These are phyloP conservation scores for Rosa rugosa DNA, from an alignment of 306 rosid genomes.

Conservation along the genomic window DNA sequence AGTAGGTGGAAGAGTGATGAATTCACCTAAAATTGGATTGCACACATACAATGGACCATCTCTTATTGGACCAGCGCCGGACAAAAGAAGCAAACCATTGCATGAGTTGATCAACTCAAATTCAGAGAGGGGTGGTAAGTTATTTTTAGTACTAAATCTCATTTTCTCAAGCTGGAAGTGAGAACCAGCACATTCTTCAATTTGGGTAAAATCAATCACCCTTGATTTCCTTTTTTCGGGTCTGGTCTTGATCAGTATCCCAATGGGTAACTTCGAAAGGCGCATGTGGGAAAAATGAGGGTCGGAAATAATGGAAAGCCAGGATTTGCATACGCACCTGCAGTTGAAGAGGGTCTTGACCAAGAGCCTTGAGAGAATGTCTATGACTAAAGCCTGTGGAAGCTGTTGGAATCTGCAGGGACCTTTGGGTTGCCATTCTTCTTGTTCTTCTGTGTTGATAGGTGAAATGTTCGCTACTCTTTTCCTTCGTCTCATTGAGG, in stretches of 20 bases:
- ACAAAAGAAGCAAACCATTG: not conserved
- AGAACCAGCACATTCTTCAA: not conserved
- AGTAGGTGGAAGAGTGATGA: not conserved
- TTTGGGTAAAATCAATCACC: not conserved
- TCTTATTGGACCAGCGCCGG: not conserved
- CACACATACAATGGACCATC: not conserved
- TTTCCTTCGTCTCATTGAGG: not conserved
- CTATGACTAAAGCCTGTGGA: not conserved
- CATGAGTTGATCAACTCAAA: not conserved
- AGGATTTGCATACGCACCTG: constrained; percentile 21
- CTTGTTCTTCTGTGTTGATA: not conserved
- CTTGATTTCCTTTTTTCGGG: not conserved
- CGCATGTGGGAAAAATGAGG: not conserved
- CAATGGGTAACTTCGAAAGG: not conserved
- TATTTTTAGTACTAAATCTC: not conserved
- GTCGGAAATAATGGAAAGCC: constrained; percentile 1
- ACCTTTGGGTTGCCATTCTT: not conserved
- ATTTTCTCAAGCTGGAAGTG: not conserved
- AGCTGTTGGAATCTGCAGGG: not conserved
- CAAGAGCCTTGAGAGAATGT: not conserved
- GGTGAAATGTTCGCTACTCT: not conserved
- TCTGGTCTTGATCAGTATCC: not conserved
- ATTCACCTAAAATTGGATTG: constrained; percentile 10
- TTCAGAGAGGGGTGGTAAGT: not conserved
- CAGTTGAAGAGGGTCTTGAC: not conserved